These are phyloP conservation scores for Colletotrichum scovillei DNA, from an alignment of 2,329 filamentous ascomycete species.

Conservation along the genomic window DNA sequence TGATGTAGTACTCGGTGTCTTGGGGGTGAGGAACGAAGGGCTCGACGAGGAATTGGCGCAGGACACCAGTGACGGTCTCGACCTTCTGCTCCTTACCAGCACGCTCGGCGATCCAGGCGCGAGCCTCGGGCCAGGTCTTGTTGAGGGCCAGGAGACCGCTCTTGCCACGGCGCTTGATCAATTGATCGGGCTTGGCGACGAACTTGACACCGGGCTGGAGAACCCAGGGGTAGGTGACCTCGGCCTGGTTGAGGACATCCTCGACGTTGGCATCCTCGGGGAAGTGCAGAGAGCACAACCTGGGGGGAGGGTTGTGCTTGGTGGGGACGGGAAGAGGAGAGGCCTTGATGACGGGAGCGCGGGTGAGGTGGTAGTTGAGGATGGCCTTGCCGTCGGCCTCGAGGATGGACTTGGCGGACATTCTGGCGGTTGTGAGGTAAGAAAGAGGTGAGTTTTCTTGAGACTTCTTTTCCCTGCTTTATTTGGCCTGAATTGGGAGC, in stretches of 20 bases:
- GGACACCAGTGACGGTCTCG: slow-evolving; percentile 87
- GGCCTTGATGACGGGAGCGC: slow-evolving; percentile 96
- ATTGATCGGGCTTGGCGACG: slow-evolving; percentile 98
- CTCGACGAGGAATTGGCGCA: slow-evolving; percentile 97
- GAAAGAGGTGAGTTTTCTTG: slow-evolving; percentile 25
- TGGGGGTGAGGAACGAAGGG: slow-evolving; percentile 96
- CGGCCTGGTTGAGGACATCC: slow-evolving; percentile 91
- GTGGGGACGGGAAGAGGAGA: slow-evolving; percentile 86
- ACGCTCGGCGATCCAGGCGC: slow-evolving; percentile 91
- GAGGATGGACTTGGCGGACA: slow-evolving; percentile 87
- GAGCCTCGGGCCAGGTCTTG: slow-evolving; percentile 95
- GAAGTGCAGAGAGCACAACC: slow-evolving; percentile 93
- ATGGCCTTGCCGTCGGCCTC: slow-evolving; percentile 99
- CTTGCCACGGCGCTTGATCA: slow-evolving; percentile 99
- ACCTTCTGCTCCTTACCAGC: slow-evolving; percentile 94
- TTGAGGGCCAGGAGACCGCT: slow-evolving; percentile 95
- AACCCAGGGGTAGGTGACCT: slow-evolving; percentile 97
- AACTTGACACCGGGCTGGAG: slow-evolving; percentile 87
- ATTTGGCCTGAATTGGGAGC: slow-evolving; percentile 1
- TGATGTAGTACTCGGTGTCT: slow-evolving; percentile 99
- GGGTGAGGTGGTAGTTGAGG: slow-evolving; percentile 99
- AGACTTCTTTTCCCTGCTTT: slow-evolving; percentile 29
- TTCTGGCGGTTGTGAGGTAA: slow-evolving; percentile 43
- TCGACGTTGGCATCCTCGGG: slow-evolving; percentile 86
- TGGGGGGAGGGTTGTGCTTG: slow-evolving; percentile 92